Percentiles rank a stretch among this genome's conserved stretches.
Conservation (phyloP, 768 basidiomycete species). For the Sistotremastrum niveocremeum region DNA sequence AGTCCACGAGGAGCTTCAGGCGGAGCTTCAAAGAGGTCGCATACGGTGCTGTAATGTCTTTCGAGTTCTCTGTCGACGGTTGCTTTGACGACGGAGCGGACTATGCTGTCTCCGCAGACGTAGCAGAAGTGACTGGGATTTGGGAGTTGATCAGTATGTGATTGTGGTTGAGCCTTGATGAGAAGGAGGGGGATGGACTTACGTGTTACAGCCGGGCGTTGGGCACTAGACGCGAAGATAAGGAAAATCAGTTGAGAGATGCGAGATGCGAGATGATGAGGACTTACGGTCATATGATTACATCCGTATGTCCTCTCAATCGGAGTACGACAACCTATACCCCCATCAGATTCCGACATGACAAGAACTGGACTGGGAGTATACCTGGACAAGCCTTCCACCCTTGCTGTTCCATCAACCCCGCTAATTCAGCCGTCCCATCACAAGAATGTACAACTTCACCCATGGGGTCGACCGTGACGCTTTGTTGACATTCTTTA, state of each 20-base stretch:
- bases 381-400: slow-evolving; percentile 54
- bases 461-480: slow-evolving; percentile 15
- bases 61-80: no score
- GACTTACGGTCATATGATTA: slow-evolving; percentile 23
- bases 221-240: slow-evolving; percentile 12
- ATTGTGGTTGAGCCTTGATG: not conserved
- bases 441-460: slow-evolving; percentile 44
- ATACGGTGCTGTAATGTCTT: no score
- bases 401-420: slow-evolving; percentile 36
- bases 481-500: slow-evolving; percentile 38
- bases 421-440: slow-evolving; percentile 38
- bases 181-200: slow-evolving; percentile 3
- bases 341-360: no score
- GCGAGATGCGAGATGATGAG: no score
- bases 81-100: slow-evolving; percentile 11
- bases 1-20: no score
- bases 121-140: slow-evolving; percentile 25
- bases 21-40: no score
- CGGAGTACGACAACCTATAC: slow-evolving; percentile 25
- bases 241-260: not conserved
- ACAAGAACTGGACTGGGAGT: slow-evolving; percentile 4
- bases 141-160: no score
- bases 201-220: slow-evolving; percentile 22
- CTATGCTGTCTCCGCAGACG: slow-evolving; percentile 17
- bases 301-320: slow-evolving; percentile 21